These are phyloP conservation scores for Ophiostoma australiae DNA, from an alignment of 2,329 filamentous ascomycete genomes.

Conservation along the genomic window DNA sequence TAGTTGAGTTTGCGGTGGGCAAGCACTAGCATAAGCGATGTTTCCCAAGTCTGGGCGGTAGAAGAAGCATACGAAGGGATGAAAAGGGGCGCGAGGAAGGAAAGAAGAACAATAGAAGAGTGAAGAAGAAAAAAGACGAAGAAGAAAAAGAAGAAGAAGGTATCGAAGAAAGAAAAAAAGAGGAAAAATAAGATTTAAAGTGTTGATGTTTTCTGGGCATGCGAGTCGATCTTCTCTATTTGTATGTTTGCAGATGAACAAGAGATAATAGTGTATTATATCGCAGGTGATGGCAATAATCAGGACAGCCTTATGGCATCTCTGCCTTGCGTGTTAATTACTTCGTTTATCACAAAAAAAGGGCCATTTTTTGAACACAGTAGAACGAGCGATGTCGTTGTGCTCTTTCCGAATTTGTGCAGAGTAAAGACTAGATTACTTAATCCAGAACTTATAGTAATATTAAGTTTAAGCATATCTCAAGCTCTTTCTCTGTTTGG, in stretches of 20 bases:
- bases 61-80: background rate
- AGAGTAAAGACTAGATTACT: background rate
- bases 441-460: background rate
- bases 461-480: background rate
- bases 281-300: background rate
- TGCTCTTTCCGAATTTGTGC: background rate
- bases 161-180: background rate
- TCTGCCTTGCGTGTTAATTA: background rate
- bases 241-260: background rate
- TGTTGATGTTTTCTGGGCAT: background rate
- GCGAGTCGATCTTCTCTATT: background rate
- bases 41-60: background rate
- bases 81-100: slow-evolving; percentile 1
- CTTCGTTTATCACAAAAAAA: too few relatives aligned
- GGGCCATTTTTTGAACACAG: background rate
- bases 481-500: background rate
- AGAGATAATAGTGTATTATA: background rate
- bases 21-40: slow-evolving; percentile 5
- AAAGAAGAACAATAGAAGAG: background rate
- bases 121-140: slow-evolving; percentile 15
- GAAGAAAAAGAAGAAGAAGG: slow-evolving; percentile 7
- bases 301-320: background rate
- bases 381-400: background rate
- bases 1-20: background rate
- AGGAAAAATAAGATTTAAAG: background rate